Conservation (phyloP, 441 rosid species). For the Pelargonium citronellum region DNA sequence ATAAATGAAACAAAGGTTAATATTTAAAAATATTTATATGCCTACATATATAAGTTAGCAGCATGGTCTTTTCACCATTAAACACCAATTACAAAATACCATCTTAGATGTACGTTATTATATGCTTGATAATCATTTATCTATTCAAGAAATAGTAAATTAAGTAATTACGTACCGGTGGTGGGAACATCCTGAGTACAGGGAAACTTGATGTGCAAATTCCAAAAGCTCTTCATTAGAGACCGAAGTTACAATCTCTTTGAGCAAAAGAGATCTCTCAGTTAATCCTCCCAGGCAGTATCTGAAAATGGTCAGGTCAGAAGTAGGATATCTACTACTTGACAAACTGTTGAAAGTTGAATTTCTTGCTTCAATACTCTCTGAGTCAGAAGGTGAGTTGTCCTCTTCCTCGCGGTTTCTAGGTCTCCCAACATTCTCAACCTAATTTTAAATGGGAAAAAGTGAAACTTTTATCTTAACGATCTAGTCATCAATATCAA, state of each 20-base stretch:
- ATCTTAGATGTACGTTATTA: not conserved
- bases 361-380: constrained; percentile 44
- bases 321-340: constrained; percentile 31
- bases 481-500: too few relatives aligned
- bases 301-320: constrained; percentile 27
- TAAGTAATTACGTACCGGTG: constrained; percentile 42
- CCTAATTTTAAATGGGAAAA: constrained; percentile 29
- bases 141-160: not conserved
- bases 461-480: not conserved
- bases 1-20: constrained; percentile 5
- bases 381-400: constrained; percentile 48
- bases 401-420: constrained; percentile 36
- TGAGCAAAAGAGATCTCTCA: too few relatives aligned
- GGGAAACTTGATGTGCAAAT: constrained; percentile 60
- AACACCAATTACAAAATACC: constrained; percentile 9
- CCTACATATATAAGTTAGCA: too few relatives aligned
- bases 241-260: too few relatives aligned
- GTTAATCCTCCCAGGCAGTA: too few relatives aligned
- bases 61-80: not conserved
- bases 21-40: too few relatives aligned
- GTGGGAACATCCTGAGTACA: constrained; percentile 76
- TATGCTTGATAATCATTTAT: not conserved
- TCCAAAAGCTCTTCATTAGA: too few relatives aligned
- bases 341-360: constrained; percentile 30
- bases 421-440: constrained; percentile 32